Base-by-base conservation (phyloP, 2,329 filamentous ascomycete species). In the Colletotrichum sublineola region DNA sequence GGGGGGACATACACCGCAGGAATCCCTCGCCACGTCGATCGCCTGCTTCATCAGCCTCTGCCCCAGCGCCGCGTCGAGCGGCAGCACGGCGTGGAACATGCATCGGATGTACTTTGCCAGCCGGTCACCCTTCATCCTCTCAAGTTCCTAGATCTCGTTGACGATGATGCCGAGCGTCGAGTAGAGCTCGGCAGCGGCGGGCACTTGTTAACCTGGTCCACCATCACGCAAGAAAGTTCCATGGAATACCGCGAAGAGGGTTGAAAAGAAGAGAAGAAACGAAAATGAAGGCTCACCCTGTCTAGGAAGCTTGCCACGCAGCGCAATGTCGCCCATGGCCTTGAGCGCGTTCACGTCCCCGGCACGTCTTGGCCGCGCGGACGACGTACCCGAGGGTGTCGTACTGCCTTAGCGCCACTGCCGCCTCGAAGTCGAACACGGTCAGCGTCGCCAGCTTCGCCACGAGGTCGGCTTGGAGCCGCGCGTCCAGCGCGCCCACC, bases 361-460 rank as follows among this genome's bases (percentile, higher is more conserved):
- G 79, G 68, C 85, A 89, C 0, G 77, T 64, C 7, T 81, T 81
- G 1, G 86, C 85, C 64, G 84, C 86, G 66, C 86, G 77, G 31
- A 96, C 86, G 9, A 94, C 88, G 20, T 83, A 80, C 6, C 86
- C 83, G 1, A 97, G 82, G 48, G 89, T 86, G 55, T 93, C 88
- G 92, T 92, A 96, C 29, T 87, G 85, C 71, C 90, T 88, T 5
- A 96, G 83, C 42, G 85, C 86, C 50, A 93, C 82, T 0, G 92
- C 90, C 2, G 90, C 92, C 82, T 97, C 95, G 73, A 97, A 93
- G 75, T 96, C 93, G 75, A 95, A 93, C 0, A 92, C 89, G 9
- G 94, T 83, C 24, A 97, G 81, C 2, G 90, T 88, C 7, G 91
- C 86, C 46, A 93, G 83, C 77, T 94, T 95, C 2, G 82, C 80